Base-by-base conservation (phyloP, 2,329 filamentous ascomycete genomes). In the Mycocentrospora acerina region DNA sequence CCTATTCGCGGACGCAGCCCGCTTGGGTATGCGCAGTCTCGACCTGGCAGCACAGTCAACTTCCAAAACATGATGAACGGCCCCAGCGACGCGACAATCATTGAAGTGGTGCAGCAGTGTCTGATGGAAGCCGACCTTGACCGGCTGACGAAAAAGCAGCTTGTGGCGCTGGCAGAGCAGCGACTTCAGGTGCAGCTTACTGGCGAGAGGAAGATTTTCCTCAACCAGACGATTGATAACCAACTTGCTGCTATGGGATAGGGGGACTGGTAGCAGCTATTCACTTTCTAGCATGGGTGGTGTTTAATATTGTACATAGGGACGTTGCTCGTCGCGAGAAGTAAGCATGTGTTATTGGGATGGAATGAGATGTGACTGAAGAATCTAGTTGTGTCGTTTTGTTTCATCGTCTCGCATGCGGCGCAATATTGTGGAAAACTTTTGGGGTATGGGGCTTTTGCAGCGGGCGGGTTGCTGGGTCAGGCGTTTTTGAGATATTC, bases 101-200 rank as follows among this genome's bases (percentile, higher is more conserved):
- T 88, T 13, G 87, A 94, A 45, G 86, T 88, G 2, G 91, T 97
- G 46, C 86, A 89, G 59, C 75, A 78, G 34, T 93, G 93, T 55
- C 75, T 98, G 46, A 72, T 77, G 12, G 91, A 96, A 59, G 90
- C 96, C 1, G 91, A 98, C 67, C 76, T 98, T 28, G 93, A 98
- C 66, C 91, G 80, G n/a, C 88, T 97, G 32, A 98, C 93, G 6
- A 98, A 97, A 82, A 98, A 98, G 74, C 91, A 97, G 72, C 72
- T 82, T 64, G 73, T 73, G 67, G 90, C 88, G 3, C 78, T 97
- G 29, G 90, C 95, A 10, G 93, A 98, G 72, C 90, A 96, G 73
- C 81, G 90, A 58, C 71, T 98, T 46, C 91, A 96, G 72, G 91
- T 87, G 4, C 90, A 95, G 66, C 77, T 97, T 41, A 77, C 80